A percentile compares a stretch with the other conserved stretches of the same genome.
These are phyloP conservation scores for Gossypium longicalyx DNA, from an alignment of 345 rosid genomes.

Conservation along the genomic window DNA sequence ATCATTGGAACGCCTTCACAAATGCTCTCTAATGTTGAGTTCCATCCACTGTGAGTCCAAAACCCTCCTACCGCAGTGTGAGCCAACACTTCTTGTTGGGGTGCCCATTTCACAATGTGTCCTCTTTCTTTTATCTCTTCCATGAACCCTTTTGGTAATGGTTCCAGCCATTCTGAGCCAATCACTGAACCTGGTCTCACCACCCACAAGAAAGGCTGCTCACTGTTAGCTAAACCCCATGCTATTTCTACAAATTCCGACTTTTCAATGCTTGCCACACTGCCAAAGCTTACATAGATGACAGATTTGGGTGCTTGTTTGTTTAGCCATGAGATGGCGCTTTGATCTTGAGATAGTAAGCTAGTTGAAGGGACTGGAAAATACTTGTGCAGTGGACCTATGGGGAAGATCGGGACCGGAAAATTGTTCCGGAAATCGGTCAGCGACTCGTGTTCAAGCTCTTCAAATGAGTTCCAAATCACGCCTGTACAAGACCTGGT, in stretches of 20 bases:
- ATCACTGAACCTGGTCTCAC: conserved; percentile 38
- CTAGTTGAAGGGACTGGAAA: conserved; percentile 25
- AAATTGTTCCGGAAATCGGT: conserved; percentile 19
- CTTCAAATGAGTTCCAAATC: conserved; percentile 52
- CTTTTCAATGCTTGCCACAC: conserved; percentile 18
- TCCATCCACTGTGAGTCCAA: conserved; percentile 51
- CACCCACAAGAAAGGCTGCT: conserved; percentile 23
- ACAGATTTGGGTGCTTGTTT: conserved; percentile 28
- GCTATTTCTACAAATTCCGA: background rate
- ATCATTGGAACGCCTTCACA: conserved; percentile 49
- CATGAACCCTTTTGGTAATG: conserved; percentile 39
- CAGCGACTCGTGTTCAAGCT: conserved; percentile 35
- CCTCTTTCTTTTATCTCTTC: conserved; percentile 40
- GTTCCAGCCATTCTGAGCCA: conserved; percentile 29
- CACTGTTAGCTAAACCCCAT: conserved; percentile 1
- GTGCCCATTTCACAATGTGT: conserved; percentile 55
- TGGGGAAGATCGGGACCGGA: conserved; percentile 32
- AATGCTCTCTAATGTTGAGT: conserved; percentile 58
- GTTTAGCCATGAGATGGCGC: conserved; percentile 38
- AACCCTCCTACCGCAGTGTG: conserved; percentile 36
- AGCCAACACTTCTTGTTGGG: conserved; percentile 51
- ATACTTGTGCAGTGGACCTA: conserved; percentile 40
- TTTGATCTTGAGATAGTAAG: conserved; percentile 21
- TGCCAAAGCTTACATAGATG: conserved; percentile 39
- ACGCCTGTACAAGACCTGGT: conserved; percentile 34